Percentiles rank a stretch among this genome's conserved stretches.
Conservation (phyloP, 1,284 basidiomycete species). For the Chalciporus sp. region DNA sequence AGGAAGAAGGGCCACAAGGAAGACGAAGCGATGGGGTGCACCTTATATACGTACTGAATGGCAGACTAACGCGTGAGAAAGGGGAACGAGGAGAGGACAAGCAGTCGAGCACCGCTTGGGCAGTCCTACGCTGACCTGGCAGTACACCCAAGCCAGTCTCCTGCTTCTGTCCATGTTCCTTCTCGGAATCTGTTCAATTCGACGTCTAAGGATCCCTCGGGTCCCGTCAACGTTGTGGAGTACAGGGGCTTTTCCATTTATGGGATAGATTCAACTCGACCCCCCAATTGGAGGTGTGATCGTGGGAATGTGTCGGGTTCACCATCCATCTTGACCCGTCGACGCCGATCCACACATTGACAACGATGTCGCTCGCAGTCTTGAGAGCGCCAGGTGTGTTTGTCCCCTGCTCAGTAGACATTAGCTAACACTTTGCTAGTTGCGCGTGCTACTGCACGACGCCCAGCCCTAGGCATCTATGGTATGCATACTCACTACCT, state of each 20-base stretch:
- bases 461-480: constrained; percentile 47
- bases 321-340: not conserved
- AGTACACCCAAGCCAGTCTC: too few relatives aligned
- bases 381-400: constrained; percentile 49
- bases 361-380: constrained; percentile 52
- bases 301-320: constrained; percentile 4
- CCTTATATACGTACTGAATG: constrained; percentile 34
- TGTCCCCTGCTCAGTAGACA: not conserved
- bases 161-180: not conserved
- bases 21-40: constrained; percentile 8
- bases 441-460: constrained; percentile 45
- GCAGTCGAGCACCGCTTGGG: not conserved
- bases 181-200: not conserved
- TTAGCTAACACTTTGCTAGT: constrained; percentile 7
- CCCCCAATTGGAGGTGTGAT: constrained; percentile 18
- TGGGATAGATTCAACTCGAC: not conserved
- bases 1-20: constrained; percentile 1
- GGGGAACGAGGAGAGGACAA: constrained; percentile 1
- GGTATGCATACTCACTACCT: constrained; percentile 35
- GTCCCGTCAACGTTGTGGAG: too few relatives aligned
- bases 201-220: too few relatives aligned
- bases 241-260: not conserved
- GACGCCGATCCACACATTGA: constrained; percentile 28
- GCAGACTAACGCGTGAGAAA: constrained; percentile 37
- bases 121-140: not conserved